These are phyloP conservation scores for Adansonia gregorii DNA, from an alignment of 441 rosid genomes.

Conservation along the genomic window DNA sequence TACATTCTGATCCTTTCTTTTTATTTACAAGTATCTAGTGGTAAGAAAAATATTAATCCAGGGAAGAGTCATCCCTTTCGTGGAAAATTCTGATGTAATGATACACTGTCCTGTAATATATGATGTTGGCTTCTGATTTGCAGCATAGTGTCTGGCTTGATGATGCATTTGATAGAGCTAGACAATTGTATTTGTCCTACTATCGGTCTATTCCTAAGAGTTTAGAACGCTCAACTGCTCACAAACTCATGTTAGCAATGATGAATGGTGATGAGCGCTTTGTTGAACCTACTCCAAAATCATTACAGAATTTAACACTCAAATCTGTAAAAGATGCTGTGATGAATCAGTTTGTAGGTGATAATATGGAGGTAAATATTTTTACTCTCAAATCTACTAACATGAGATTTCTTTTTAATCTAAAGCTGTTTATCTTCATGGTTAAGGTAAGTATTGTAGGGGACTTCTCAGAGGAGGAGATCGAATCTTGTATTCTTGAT, in stretches of 20 bases:
- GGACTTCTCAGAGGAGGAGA: conserved; percentile 89
- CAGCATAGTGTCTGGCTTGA: conserved; percentile 99
- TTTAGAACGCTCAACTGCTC: conserved; percentile 99
- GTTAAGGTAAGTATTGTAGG: conserved; percentile 94
- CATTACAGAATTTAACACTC: conserved; percentile 74
- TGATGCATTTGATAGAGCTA: conserved; percentile 99
- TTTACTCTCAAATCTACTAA: conserved; percentile 28
- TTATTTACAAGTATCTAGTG: not conserved
- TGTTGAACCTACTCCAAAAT: conserved; percentile 91
- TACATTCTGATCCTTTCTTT: conserved; percentile 18
- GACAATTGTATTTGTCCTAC: conserved; percentile 89
- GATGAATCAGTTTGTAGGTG: conserved; percentile 94
- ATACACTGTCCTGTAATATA: conserved; percentile 25
- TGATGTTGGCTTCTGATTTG: conserved; percentile 43
- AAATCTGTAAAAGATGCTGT: conserved; percentile 87
- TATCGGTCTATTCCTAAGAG: conserved; percentile 98
- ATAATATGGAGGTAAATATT: conserved; percentile 87
- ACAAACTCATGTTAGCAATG: conserved; percentile 98
- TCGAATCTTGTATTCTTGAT: conserved; percentile 84
- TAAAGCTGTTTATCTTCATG: conserved; percentile 30
- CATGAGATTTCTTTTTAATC: conserved; percentile 28
- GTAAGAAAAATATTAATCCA: not conserved
- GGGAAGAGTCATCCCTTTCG: conserved; percentile 7
- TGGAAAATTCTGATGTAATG: conserved; percentile 16
- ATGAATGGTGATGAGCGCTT: conserved; percentile 97